Base-by-base conservation (phyloP, 2,329 filamentous ascomycete species). In the Helotiales sp. region DNA sequence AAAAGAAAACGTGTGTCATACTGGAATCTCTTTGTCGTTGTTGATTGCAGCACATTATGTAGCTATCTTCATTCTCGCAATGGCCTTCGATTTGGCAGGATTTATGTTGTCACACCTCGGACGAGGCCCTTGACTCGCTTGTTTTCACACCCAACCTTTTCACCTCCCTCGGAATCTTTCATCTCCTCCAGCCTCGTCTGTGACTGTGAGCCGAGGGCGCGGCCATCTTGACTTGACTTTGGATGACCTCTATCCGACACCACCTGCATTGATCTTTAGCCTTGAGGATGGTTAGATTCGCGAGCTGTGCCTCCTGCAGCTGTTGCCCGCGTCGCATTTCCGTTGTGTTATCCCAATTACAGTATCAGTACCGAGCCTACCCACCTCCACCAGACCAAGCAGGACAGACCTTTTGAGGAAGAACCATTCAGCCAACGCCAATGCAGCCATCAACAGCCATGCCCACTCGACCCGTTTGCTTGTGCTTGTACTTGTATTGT, bases 231-330 rank as follows among this genome's bases (percentile, higher is more conserved):
- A 1, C 24, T 50, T 26, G 5, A 7, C 2, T 28, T 28, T 45
- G 40, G 40, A 6, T 45, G 40, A 10, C 17, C 52, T 10, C 37
- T 34, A n/a, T 57, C n/a, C 52, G 30, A 32, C 30, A 24, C 54
- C 54, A 26, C 32, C 32, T 57, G 32, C 54, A n/a, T 57, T 24
- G 5, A n/a, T 45, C n/a, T 57, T 57, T 57, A 40, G 15, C 54
- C 20, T 26, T 26, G 20, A 24, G 30, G 24, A 37, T 32, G 10
- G 20, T 10, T 57, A 57, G 54, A 24, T n/a, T 24, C 11, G 32
- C 54, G 54, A 40, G 20, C 54, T 13, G 11, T 24, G 8, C 6
- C 30, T 24, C n/a, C 20, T 24, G n/a, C 7, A 57, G n/a, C 17
- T 45, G n/a, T n/a, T 20, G 17, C 17, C 40, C 17, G 37, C 13